Conservation (phyloP, 176 grass and related monocot species). For the Aegilops longissima region DNA sequence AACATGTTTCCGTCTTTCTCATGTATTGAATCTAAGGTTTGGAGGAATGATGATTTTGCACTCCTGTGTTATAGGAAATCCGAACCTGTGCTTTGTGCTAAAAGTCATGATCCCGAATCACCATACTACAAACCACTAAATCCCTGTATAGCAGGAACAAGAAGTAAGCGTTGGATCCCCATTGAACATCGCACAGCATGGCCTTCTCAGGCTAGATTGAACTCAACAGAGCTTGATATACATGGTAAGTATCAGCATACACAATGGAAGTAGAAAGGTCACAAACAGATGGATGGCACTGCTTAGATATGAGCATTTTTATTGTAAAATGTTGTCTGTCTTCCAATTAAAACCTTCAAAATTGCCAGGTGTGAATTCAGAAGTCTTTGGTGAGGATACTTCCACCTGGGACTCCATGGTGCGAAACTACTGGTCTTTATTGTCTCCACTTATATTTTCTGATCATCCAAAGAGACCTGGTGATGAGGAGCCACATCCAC, state of each 20-base stretch:
- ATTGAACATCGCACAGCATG: conserved; percentile 77
- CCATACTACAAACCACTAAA: conserved; percentile 86
- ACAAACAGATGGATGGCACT: neutral
- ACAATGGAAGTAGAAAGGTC: neutral
- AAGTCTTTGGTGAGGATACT: conserved; percentile 77
- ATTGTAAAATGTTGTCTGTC: conserved; percentile 19
- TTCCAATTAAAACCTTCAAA: conserved; percentile 17
- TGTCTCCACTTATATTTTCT: conserved; percentile 97
- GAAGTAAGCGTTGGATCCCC: conserved; percentile 83
- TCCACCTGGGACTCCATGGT: conserved; percentile 76
- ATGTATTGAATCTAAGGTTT: conserved; percentile 19
- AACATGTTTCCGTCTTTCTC: neutral
- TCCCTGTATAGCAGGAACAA: conserved; percentile 90
- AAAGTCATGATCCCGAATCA: conserved; percentile 73
- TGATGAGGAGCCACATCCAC: conserved; percentile 93
- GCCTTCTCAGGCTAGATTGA: conserved; percentile 75
- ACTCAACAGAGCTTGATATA: conserved; percentile 84
- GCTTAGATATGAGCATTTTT: neutral
- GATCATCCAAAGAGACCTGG: conserved; percentile 99
- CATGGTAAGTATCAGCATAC: conserved; percentile 57
- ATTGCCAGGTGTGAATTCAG: conserved; percentile 60
- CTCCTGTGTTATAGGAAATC: conserved; percentile 65
- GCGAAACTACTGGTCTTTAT: conserved; percentile 93
- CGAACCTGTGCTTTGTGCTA: conserved; percentile 68
- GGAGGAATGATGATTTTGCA: neutral